Percentiles rank a stretch among this genome's conserved stretches.
Evolutionary conservation across 345 rosid genomes (phyloP).

Genomic region (Atalantia buxifolia): DNA sequence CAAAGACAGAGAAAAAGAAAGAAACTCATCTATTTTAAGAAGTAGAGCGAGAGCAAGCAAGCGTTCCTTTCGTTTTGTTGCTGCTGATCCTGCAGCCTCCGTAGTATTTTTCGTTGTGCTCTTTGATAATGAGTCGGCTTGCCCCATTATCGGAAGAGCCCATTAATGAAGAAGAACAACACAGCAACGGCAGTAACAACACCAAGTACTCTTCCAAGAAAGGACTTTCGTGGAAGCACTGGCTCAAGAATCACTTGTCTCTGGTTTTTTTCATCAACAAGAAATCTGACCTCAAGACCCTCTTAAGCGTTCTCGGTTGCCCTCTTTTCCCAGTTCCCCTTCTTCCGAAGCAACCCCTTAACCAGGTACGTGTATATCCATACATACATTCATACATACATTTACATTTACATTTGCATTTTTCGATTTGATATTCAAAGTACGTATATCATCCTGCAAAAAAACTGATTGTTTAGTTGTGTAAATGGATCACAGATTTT

Average conservation of each 20-base stretch:
- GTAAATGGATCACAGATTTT: background rate
- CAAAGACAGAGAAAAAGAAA: background rate
- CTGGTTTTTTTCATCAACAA: constrained; percentile 35
- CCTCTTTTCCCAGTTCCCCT: constrained; percentile 81
- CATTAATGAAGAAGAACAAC: constrained; percentile 42
- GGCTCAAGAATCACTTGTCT: constrained; percentile 65
- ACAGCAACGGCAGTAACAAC: background rate
- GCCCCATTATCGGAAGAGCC: constrained; percentile 88
- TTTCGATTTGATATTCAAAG: background rate
- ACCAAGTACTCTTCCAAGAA: constrained; percentile 23
- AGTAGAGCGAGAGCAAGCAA: background rate
- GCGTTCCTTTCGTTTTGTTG: background rate
- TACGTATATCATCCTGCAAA: background rate
- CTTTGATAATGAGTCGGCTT: constrained; percentile 50
- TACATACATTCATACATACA: no score
- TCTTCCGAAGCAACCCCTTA: constrained; percentile 38
- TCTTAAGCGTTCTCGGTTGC: constrained; percentile 80
- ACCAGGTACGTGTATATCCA: constrained; percentile 19
- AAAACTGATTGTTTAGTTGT: background rate
- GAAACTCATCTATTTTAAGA: constrained; percentile 10
- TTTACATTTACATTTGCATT: no score
- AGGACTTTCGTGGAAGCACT: constrained; percentile 55
- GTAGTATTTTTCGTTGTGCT: background rate
- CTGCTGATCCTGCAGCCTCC: background rate
- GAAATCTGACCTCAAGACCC: constrained; percentile 58